These are phyloP conservation scores for Camelina hispida DNA, from an alignment of 345 rosid genomes.

Conservation along the genomic window DNA sequence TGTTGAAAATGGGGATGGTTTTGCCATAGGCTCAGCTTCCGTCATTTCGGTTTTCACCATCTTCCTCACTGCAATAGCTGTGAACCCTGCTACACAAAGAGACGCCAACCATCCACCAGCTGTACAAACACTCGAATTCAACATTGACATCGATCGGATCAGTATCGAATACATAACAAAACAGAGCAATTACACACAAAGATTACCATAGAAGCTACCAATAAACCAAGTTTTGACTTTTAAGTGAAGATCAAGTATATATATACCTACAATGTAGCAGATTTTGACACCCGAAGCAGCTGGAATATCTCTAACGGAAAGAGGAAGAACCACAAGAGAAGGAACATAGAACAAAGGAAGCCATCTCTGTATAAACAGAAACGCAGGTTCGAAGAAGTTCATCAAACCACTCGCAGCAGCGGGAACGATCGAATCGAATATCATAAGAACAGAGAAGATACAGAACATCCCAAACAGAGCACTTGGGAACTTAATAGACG, in stretches of 20 bases:
- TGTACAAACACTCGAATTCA: slow-evolving; percentile 42
- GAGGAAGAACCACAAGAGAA: slow-evolving; percentile 85
- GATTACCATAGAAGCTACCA: neutral
- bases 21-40: slow-evolving; percentile 93
- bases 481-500: slow-evolving; percentile 95
- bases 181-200: neutral
- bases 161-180: neutral
- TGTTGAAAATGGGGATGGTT: slow-evolving; percentile 77
- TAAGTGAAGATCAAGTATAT: neutral
- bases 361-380: slow-evolving; percentile 92
- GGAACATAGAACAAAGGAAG: slow-evolving; percentile 97
- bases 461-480: slow-evolving; percentile 97
- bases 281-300: slow-evolving; percentile 91
- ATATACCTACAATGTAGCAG: slow-evolving; percentile 75
- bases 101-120: slow-evolving; percentile 97
- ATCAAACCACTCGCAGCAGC: slow-evolving; percentile 70
- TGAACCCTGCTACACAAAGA: slow-evolving; percentile 85
- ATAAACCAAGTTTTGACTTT: neutral
- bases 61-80: slow-evolving; percentile 85
- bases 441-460: slow-evolving; percentile 74
- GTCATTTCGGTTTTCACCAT: slow-evolving; percentile 82
- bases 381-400: slow-evolving; percentile 85
- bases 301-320: slow-evolving; percentile 87
- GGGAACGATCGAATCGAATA: slow-evolving; percentile 68
- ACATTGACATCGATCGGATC: neutral